Percentiles rank a stretch among this genome's conserved stretches.
These are phyloP conservation scores for Podila clonocystis DNA, from an alignment of 192 early-diverging fungal genomes.

Conservation along the genomic window DNA sequence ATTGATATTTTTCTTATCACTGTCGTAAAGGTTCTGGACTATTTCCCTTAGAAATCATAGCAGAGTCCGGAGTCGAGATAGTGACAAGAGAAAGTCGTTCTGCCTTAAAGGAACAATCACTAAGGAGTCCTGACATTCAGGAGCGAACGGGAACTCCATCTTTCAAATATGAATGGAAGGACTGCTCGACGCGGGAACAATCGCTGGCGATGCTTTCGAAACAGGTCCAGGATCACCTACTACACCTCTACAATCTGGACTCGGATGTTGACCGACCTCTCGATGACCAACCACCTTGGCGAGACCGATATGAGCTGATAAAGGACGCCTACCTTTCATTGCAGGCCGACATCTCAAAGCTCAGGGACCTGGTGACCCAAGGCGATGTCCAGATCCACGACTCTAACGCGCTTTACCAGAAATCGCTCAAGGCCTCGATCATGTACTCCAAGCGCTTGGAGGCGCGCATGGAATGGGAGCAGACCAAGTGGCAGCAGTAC, in stretches of 20 bases:
- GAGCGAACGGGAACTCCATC: too few relatives aligned
- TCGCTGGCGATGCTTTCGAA: background rate
- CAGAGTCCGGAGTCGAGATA: too few relatives aligned
- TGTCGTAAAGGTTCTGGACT: too few relatives aligned
- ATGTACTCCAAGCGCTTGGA: background rate
- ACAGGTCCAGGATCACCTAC: background rate
- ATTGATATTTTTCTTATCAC: too few relatives aligned
- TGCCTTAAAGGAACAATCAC: too few relatives aligned
- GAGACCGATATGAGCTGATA: background rate
- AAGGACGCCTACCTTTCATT: background rate
- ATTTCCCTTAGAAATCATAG: too few relatives aligned
- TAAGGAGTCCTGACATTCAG: too few relatives aligned
- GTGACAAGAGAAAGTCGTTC: too few relatives aligned
- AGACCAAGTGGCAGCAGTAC: background rate
- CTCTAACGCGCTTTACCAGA: background rate
- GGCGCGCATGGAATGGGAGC: slow-evolving; percentile 1
- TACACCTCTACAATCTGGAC: background rate
- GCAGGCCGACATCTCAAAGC: background rate
- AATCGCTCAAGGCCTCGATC: background rate
- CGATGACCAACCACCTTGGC: background rate
- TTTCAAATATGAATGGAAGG: slow-evolving; percentile 1
- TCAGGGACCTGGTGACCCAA: background rate
- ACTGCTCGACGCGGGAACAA: background rate
- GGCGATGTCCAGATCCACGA: background rate
- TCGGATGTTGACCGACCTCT: background rate